Base-by-base conservation (phyloP, 768 basidiomycete species). In the Boletellus ananas region DNA sequence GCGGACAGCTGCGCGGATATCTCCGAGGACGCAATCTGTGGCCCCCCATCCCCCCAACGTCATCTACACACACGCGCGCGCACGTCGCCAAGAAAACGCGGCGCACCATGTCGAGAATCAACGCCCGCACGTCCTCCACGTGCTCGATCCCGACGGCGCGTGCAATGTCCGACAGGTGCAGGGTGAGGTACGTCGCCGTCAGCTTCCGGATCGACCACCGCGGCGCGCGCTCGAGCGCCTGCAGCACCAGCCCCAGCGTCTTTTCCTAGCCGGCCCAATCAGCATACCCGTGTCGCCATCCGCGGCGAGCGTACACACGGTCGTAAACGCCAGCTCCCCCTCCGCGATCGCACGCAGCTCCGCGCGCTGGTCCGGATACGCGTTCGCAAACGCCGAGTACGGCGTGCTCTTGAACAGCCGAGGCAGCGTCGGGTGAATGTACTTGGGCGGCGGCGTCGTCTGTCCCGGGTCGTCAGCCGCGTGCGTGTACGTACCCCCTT, bases 131-230 rank as follows among this genome's bases (percentile, higher is more conserved):
- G 39, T 81, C 79, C 13, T 76, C 79, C 43, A 78, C 75, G 20
- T 59, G 74, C 4, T 77, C 72, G 17, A 73, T 65, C 3, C 68
- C 72, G 25, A 76, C 57, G 3, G 65, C 59, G 14, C 73, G 74
- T 3, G 79, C 84, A 43, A 94, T 90, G 55, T 93, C 88, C 0
- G 75, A 67, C 8, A 94, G 69, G 33, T 84, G 78, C 14, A 92
- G 79, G 0, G 87, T 90, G 35, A 91, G 75, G 59, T 92, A 95
- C 2, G 92, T 92, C 44, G 79, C 79, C 0, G 87, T 93, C 49
- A 94, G 79, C 63, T 83, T 87, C 67, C 81, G 83, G 57, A 94
- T 79, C 42, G 80, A 72, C 83, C 91, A 92, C 17, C 86, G 75
- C 0, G 89, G 86, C 0, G 88, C 84, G 14, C 81, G 80, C 6